Evolutionary conservation across 352 stramenopile species (phyloP).

Genomic region (Phytophthora lateralis): DNA sequence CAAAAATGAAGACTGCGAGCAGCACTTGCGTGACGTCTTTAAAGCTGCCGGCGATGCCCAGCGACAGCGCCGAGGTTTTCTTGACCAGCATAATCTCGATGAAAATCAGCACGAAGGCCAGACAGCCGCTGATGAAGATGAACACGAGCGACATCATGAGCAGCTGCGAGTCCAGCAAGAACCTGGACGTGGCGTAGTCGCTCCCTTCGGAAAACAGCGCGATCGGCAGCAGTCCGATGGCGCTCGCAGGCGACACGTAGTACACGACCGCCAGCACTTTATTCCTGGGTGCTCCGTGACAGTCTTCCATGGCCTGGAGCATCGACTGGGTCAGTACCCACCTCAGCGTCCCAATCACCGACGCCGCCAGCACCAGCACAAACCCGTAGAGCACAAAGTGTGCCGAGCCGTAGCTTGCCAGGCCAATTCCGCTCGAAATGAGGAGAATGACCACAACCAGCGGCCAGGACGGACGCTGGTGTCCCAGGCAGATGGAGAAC

Average conservation of each 20-base stretch:
- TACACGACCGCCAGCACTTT: conserved; percentile 84
- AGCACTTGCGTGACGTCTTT: conserved; percentile 85
- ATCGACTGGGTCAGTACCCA: conserved; percentile 89
- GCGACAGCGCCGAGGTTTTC: conserved; percentile 80
- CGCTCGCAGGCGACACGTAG: conserved; percentile 80
- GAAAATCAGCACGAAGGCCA: conserved; percentile 83
- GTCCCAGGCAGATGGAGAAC: conserved; percentile 78
- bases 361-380: conserved; percentile 69
- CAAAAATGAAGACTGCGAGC: conserved; percentile 79
- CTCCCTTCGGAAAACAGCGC: conserved; percentile 56
- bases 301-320: conserved; percentile 64
- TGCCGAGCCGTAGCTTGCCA: conserved; percentile 77
- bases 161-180: conserved; percentile 52
- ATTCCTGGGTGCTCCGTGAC: conserved; percentile 37
- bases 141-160: conserved; percentile 61
- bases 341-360: conserved; percentile 71
- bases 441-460: conserved; percentile 64
- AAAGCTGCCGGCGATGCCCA: conserved; percentile 80
- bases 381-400: conserved; percentile 79
- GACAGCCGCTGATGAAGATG: conserved; percentile 68
- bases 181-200: conserved; percentile 60
- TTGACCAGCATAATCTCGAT: conserved; percentile 84
- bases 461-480: conserved; percentile 64
- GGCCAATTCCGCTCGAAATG: conserved; percentile 73
- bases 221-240: conserved; percentile 73